Conservation (phyloP, 768 basidiomycete genomes). For the Cubamyces lactineus region DNA sequence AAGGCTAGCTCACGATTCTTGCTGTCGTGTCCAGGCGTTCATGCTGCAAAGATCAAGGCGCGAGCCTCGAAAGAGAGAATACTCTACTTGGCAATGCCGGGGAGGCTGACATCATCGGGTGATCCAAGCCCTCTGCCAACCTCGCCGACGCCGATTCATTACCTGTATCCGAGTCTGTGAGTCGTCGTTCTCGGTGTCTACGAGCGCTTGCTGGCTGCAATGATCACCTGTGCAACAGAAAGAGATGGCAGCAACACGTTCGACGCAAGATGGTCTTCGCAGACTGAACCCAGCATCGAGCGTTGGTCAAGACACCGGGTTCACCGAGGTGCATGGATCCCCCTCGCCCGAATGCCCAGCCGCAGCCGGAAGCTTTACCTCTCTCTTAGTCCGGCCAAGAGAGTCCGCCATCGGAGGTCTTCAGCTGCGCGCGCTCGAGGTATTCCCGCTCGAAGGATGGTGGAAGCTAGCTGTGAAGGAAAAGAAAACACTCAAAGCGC, state of each 20-base stretch:
- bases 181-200: neutral
- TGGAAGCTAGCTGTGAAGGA: neutral
- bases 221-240: neutral
- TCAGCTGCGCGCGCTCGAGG: slow-evolving; percentile 8
- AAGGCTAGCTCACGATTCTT: no score
- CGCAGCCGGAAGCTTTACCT: slow-evolving; percentile 2
- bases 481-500: no score
- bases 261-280: neutral
- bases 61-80: neutral
- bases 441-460: neutral
- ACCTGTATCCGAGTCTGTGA: no score
- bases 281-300: slow-evolving; percentile 2
- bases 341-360: slow-evolving; percentile 5
- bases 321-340: neutral
- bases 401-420: neutral
- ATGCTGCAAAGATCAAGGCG: neutral
- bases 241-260: neutral
- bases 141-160: slow-evolving; percentile 5
- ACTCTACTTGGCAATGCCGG: slow-evolving; percentile 1
- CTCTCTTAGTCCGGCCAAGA: slow-evolving; percentile 8
- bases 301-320: slow-evolving; percentile 4
- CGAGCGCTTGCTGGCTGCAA: neutral
- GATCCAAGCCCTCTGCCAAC: slow-evolving; percentile 10
- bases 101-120: slow-evolving; percentile 6
- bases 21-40: no score